phyloP scores from a whole-genome alignment of 2,329 filamentous ascomycete species.

The Sarocladium oryzae region DNA sequence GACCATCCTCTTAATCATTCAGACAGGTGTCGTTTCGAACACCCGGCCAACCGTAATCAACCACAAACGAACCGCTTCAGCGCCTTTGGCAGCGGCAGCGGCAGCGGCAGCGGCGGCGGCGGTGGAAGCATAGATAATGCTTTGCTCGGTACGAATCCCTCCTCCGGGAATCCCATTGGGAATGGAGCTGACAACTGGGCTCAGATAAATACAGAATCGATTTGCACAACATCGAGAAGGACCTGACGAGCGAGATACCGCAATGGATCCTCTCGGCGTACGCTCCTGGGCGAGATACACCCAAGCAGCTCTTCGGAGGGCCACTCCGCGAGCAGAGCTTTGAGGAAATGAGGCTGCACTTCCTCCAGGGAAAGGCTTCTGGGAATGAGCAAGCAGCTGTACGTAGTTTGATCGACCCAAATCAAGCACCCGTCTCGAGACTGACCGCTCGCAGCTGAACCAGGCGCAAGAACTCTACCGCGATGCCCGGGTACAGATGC shows the following conservation, averaged over 20 bases:
- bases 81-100: conserved; percentile 30
- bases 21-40: conserved; percentile 51
- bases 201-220: conserved; percentile 44
- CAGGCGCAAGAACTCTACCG: conserved; percentile 56
- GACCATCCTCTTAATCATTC: neutral
- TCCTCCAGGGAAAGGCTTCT: conserved; percentile 50
- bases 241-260: conserved; percentile 66
- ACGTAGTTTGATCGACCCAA: conserved; percentile 17
- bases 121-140: conserved; percentile 18
- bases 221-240: conserved; percentile 53
- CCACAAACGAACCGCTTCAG: conserved; percentile 49
- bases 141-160: conserved; percentile 15
- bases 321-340: conserved; percentile 74
- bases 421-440: neutral
- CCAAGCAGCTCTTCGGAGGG: conserved; percentile 79
- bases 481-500: conserved; percentile 64
- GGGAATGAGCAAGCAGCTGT: conserved; percentile 54
- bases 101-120: conserved; percentile 21
- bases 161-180: neutral
- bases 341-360: conserved; percentile 79
- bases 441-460: conserved; percentile 39
- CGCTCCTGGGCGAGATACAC: conserved; percentile 68
- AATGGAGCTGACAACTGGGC: neutral
- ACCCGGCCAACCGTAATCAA: conserved; percentile 31
- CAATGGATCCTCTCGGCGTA: conserved; percentile 85